Base-by-base conservation (phyloP, 2,329 filamentous ascomycete genomes). In the Penicillium oxalicum region DNA sequence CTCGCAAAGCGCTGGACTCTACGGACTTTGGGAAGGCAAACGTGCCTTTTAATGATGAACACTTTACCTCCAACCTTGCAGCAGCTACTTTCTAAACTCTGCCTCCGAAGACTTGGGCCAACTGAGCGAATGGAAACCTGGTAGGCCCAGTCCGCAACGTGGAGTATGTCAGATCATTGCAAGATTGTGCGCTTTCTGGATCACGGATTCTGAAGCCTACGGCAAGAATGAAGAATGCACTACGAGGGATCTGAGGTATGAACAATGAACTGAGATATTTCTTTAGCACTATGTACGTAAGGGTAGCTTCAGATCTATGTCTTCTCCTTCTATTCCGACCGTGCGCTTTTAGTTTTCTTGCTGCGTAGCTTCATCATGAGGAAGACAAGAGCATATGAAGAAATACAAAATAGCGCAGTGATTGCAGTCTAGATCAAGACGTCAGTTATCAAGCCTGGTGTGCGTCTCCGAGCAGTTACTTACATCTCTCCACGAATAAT, bases 291-390 rank as follows among this genome's bases (percentile, higher is more conserved):
- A 18, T 18, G 18, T 18, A 18, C 18, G 18, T 18, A 18, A 18
- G 18, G 18, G 18, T 18, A 18, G 13, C 12, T 4, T 9, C 2
- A 11, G 5, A 32, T 1, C 4, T 8, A 11, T 25, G 11, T 12
- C 11, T 9, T 7, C 35, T 11, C 9, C 52, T 47, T 67, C 43
- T 44, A 44, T 36, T 68, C 66, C 4, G 59, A 62, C 8, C 63
- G 54, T 4, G 72, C 72, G 39, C 65, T 74, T 64, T 75, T 75
- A 12, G 69, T 74, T 52, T 68, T 70, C 62, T 75, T 76, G 34
- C 70, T 76, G 49, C 74, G 61, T 39, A 76, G 53, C 60, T 75
- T 76, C 74, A 75, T 76, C 66, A 76, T 70, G 25, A 73, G 37
- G 55, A 71, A 75, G 1, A 76, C 74, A 46, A 72, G 48, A 4